These are phyloP conservation scores for Penicillium antarcticum DNA, from an alignment of 495 filamentous ascomycete genomes.

Conservation along the genomic window DNA sequence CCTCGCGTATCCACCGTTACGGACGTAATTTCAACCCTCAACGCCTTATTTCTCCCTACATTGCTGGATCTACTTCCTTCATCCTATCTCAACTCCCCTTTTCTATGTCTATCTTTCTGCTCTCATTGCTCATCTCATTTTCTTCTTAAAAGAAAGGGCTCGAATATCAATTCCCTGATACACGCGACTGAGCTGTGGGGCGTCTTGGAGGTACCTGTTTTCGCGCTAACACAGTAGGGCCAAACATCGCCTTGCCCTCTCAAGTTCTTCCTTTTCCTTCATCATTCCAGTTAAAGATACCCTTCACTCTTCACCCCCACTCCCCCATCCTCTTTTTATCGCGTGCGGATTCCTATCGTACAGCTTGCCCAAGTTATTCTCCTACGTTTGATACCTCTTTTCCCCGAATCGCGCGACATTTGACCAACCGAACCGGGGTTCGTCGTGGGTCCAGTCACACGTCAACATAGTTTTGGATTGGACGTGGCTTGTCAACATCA, in stretches of 20 bases:
- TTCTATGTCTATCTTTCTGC: slow-evolving; percentile 9
- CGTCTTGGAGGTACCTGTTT: slow-evolving; percentile 35
- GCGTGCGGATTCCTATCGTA: slow-evolving; percentile 4
- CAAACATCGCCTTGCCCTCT: slow-evolving; percentile 48
- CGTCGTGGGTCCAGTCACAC: slow-evolving; percentile 16
- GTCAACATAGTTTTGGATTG: slow-evolving; percentile 4
- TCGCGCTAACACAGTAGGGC: slow-evolving; percentile 49
- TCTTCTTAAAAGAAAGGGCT: background rate
- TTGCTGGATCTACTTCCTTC: slow-evolving; percentile 22
- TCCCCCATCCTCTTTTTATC: slow-evolving; percentile 9
- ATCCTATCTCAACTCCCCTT: background rate
- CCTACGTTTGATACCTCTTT: slow-evolving; percentile 13
- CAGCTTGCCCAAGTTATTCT: slow-evolving; percentile 13
- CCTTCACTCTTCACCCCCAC: slow-evolving; percentile 18
- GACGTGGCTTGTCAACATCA: slow-evolving; percentile 19
- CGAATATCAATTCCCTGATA: slow-evolving; percentile 5
- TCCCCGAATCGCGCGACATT: slow-evolving; percentile 24
- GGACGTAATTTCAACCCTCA: slow-evolving; percentile 9
- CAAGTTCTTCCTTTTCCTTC: slow-evolving; percentile 39
- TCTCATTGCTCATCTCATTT: slow-evolving; percentile 3
- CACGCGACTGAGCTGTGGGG: slow-evolving; percentile 41
- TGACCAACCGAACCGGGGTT: slow-evolving; percentile 19
- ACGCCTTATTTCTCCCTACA: slow-evolving; percentile 17
- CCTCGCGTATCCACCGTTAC: slow-evolving; percentile 24
- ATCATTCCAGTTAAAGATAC: slow-evolving; percentile 40